phyloP scores from a whole-genome alignment of 2,329 filamentous ascomycete species.

The Pseudogymnoascus sp. region DNA sequence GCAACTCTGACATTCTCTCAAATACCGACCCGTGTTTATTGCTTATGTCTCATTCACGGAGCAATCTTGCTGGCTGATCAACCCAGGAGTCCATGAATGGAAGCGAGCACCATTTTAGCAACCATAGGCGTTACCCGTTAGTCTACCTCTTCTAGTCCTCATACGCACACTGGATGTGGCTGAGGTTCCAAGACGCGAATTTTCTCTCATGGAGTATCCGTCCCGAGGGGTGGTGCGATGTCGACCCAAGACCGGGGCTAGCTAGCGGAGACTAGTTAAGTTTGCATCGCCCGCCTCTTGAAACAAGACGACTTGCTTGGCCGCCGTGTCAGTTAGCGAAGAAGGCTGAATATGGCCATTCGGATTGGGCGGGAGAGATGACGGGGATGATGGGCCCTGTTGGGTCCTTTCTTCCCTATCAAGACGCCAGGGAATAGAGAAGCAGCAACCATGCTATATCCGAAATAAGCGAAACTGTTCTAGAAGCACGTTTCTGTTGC shows the following conservation, averaged over 20 bases:
- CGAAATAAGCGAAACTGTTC: neutral
- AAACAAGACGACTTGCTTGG: neutral
- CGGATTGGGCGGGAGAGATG: neutral
- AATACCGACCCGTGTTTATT: neutral
- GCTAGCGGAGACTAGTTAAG: conserved; percentile 2
- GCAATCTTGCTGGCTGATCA: neutral
- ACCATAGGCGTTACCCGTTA: neutral
- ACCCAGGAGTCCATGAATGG: neutral
- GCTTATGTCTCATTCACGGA: neutral
- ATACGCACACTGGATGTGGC: neutral
- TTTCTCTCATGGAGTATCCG: neutral
- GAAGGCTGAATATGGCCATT: conserved; percentile 2
- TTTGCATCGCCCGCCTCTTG: conserved; percentile 5
- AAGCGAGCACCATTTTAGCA: neutral
- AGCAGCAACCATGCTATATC: neutral
- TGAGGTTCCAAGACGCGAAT: conserved; percentile 4
- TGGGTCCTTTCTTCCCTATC: neutral
- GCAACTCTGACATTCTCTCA: neutral
- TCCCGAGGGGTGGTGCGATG: neutral
- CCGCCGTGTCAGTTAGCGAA: conserved; percentile 3
- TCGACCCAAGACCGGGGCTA: neutral
- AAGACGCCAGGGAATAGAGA: conserved; percentile 1
- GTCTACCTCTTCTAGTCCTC: neutral
- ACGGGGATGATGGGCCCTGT: neutral
- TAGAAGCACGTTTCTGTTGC: neutral